Evolutionary conservation across 2,329 filamentous ascomycete species (phyloP).

Genomic region (Paracoccidioides brasiliensis): DNA sequence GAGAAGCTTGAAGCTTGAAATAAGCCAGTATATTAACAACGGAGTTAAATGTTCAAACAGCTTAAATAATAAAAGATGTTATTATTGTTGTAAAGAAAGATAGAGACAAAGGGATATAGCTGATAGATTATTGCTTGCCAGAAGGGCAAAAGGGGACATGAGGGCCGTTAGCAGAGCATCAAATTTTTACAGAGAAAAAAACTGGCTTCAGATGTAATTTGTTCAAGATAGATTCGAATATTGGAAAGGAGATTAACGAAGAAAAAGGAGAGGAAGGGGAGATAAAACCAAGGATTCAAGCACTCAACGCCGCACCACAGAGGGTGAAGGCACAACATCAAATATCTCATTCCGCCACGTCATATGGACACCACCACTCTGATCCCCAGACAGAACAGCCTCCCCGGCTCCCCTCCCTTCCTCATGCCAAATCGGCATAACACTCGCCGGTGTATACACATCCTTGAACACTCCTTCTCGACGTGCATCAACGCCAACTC

Average conservation of each 20-base stretch:
- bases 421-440: conserved; percentile 80
- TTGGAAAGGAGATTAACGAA: not conserved
- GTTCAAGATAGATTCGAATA: not conserved
- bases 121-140: not conserved
- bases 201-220: too few relatives aligned
- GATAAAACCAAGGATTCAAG: not conserved
- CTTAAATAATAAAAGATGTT: too few relatives aligned
- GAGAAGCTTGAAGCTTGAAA: not conserved
- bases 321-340: conserved; percentile 23
- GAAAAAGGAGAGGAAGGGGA: not conserved
- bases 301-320: not conserved
- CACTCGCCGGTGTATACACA: conserved; percentile 75
- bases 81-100: too few relatives aligned
- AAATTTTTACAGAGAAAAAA: not conserved
- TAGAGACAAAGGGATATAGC: too few relatives aligned
- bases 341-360: conserved; percentile 73
- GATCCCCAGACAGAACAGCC: conserved; percentile 53
- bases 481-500: conserved; percentile 55
- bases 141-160: not conserved
- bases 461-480: conserved; percentile 60
- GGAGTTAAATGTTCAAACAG: too few relatives aligned
- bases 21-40: not conserved
- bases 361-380: conserved; percentile 39
- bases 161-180: not conserved
- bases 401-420: conserved; percentile 57